phyloP scores from a whole-genome alignment of 495 filamentous ascomycete species.

The Lasiosphaeris hirsuta region DNA sequence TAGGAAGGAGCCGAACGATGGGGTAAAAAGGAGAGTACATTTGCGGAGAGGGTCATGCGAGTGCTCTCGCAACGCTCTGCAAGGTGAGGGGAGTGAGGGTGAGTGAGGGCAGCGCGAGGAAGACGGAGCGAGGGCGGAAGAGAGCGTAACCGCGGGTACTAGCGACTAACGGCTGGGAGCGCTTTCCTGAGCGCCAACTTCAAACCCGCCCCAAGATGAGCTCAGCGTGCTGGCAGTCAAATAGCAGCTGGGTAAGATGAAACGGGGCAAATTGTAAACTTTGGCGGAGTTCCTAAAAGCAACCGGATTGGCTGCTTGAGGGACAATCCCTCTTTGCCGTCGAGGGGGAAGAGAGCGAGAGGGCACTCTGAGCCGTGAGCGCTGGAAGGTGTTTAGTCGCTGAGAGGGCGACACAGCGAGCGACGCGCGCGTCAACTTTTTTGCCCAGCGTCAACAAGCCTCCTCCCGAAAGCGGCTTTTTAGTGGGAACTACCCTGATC shows the following conservation, averaged over 20 bases:
- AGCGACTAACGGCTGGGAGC: background rate
- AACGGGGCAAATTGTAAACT: conserved; percentile 18
- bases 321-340: background rate
- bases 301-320: conserved; percentile 20
- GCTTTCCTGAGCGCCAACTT: conserved; percentile 14
- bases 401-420: background rate
- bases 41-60: background rate
- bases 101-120: background rate
- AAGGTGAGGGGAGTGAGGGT: background rate
- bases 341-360: too few relatives aligned
- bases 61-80: background rate
- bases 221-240: conserved; percentile 5
- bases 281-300: background rate
- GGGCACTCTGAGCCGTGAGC: background rate
- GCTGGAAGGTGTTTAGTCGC: background rate
- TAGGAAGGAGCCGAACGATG: background rate
- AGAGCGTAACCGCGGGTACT: background rate
- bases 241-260: conserved; percentile 23
- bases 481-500: conserved; percentile 4
- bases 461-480: conserved; percentile 4
- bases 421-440: conserved; percentile 26
- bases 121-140: background rate
- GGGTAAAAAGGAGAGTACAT: background rate
- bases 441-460: conserved; percentile 1
- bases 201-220: conserved; percentile 11